A percentile compares a stretch with the other conserved stretches of the same genome.
These are phyloP conservation scores for Candida sanyaensis DNA, from an alignment of 1,139 yeast species.

Conservation along the genomic window DNA sequence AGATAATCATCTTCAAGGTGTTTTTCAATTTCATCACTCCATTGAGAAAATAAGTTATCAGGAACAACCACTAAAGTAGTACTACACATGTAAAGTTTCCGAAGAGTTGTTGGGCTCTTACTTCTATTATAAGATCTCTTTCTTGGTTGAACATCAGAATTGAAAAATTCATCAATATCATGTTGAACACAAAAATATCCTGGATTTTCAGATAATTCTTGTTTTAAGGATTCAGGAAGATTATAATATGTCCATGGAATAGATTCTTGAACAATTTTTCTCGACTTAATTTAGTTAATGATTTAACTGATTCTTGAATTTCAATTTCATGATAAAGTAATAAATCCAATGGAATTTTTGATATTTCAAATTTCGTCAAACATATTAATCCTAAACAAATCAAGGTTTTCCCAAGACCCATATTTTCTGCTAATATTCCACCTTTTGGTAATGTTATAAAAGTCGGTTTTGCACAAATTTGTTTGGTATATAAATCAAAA, in stretches of 20 bases:
- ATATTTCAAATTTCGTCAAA: constrained; percentile 52
- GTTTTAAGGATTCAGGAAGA: constrained; percentile 46
- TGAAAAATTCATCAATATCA: constrained; percentile 5
- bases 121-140: constrained; percentile 16
- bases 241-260: constrained; percentile 60
- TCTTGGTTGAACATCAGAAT: constrained; percentile 14
- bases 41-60: constrained; percentile 65
- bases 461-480: constrained; percentile 36
- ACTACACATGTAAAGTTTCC: constrained; percentile 44
- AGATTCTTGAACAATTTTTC: constrained; percentile 45
- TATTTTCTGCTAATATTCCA: constrained; percentile 73
- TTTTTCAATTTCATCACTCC: constrained; percentile 59
- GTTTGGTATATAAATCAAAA: constrained; percentile 33
- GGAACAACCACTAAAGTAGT: constrained; percentile 66
- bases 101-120: constrained; percentile 12
- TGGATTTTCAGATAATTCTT: constrained; percentile 34
- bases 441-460: constrained; percentile 54
- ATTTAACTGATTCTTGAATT: constrained; percentile 11
- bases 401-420: constrained; percentile 75
- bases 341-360: constrained; percentile 44
- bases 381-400: constrained; percentile 65
- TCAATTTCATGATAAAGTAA: constrained; percentile 16
- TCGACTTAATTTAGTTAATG: constrained; percentile 44
- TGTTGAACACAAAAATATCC: constrained; percentile 36
- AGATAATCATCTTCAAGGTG: constrained; percentile 47